Conservation (phyloP, 306 rosid species). For the Trifolium fragiferum region DNA sequence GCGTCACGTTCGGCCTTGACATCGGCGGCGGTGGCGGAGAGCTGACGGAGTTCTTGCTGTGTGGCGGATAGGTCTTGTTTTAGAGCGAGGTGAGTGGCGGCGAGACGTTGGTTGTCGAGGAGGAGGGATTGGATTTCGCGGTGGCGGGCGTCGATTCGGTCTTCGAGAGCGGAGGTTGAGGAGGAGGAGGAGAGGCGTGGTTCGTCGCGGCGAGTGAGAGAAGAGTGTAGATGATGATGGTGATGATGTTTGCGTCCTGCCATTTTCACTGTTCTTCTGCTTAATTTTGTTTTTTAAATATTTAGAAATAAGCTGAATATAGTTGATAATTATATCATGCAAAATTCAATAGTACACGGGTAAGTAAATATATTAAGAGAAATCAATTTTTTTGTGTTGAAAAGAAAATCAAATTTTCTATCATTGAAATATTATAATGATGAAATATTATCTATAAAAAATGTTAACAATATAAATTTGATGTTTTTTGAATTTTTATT, state of each 20-base stretch:
- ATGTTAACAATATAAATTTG: no score
- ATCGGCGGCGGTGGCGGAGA: slow-evolving; percentile 57
- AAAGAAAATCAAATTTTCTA: no score
- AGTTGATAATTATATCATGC: no score
- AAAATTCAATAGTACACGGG: no score
- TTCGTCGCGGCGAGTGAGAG: slow-evolving; percentile 45
- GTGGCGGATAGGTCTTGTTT: slow-evolving; percentile 76
- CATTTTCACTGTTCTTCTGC: slow-evolving; percentile 5
- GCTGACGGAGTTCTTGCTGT: slow-evolving; percentile 63
- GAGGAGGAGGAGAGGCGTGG: slow-evolving; percentile 43
- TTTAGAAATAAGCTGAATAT: no score
- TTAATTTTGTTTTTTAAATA: no score
- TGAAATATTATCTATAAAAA: no score
- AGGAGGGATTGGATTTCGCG: slow-evolving; percentile 82
- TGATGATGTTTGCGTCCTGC: slow-evolving; percentile 43
- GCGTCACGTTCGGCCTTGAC: slow-evolving; percentile 72
- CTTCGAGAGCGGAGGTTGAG: slow-evolving; percentile 58
- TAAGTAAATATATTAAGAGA: no score
- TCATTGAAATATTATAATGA: no score
- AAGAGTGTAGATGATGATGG: slow-evolving; percentile 14
- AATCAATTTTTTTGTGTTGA: no score
- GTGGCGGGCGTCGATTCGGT: slow-evolving; percentile 60
- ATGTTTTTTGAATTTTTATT: no score
- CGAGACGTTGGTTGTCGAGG: slow-evolving; percentile 81
- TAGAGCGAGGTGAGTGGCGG: slow-evolving; percentile 81